Conservation (phyloP, 192 early-diverging fungal species). For the Diversispora epigaea region DNA sequence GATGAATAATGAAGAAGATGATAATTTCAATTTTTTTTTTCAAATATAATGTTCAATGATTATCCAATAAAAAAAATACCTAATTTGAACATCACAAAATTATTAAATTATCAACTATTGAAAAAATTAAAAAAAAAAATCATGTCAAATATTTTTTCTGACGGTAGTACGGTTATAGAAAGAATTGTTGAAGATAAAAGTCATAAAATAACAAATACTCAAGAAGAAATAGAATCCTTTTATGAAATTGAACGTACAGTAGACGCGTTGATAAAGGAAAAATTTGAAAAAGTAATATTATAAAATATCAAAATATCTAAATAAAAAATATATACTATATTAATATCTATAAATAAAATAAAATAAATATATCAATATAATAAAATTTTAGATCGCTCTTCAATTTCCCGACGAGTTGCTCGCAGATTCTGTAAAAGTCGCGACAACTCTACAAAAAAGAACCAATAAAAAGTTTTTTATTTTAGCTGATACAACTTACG, state of each 20-base stretch:
- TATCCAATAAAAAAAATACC: constrained; percentile 9
- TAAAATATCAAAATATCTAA: constrained; percentile 16
- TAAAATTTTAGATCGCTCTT: constrained; percentile 60
- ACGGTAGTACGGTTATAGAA: constrained; percentile 65
- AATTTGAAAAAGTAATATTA: constrained; percentile 43
- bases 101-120: no score
- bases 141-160: constrained; percentile 55
- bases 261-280: constrained; percentile 43
- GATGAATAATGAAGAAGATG: neutral
- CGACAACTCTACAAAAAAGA: constrained; percentile 49
- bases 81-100: no score
- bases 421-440: constrained; percentile 65
- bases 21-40: neutral
- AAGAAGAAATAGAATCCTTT: constrained; percentile 36
- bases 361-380: neutral
- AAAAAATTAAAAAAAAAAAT: no score
- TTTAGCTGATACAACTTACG: constrained; percentile 94
- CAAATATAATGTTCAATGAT: neutral
- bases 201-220: constrained; percentile 32
- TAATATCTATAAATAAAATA: neutral
- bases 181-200: constrained; percentile 46
- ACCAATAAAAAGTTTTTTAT: constrained; percentile 64
- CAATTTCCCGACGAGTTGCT: constrained; percentile 95
- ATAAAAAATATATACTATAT: no score
- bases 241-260: constrained; percentile 72